Evolutionary conservation across 768 basidiomycete genomes (phyloP), one percentile per base, ranked within the genome.

Genomic region (Suillus subluteus): DNA sequence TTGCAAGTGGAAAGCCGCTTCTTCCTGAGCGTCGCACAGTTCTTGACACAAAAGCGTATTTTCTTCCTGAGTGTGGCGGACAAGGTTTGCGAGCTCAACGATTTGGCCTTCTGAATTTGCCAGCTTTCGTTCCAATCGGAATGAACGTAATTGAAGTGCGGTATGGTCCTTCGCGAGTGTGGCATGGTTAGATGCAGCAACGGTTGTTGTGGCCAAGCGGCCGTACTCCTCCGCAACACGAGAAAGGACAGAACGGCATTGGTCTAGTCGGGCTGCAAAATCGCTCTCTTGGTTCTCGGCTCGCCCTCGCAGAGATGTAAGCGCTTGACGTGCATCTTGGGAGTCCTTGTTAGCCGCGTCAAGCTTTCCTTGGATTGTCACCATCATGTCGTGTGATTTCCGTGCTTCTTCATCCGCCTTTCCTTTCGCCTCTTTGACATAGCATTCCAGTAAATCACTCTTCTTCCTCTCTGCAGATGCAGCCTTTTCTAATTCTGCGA

Each of bases 21-120:
- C 78, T 44, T 70, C 65, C 54, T 71, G 70, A 3, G 40, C 52
- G 13, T 70, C 71, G 23, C 63, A 64, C 30, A 75, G 63, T 26
- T 72, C 74, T 26, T 67, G 65, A 4, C 50, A 32, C 35, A 91
- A 78, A 8, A 85, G 70, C 13, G 67, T 67, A 68, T 85, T 90
- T 62, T 87, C 81, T 16, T 88, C 86, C 56, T 83, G 83, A 35
- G 79, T 76, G 35, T 87, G 84, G 32, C 89, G 87, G 70, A 90
- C 80, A 50, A 92, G 82, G 66, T 85, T 78, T 1, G 87, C 86
- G 9, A 93, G 78, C 67, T 91, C 90, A 15, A 79, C 74, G 26
- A 90, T 88, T 72, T 92, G 90, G 21, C 78, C 86, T 64, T 91
- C 88, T 6, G 89, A 81, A 71, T 89, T 90, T 48, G 85, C 86